Evolutionary conservation across 2,329 filamentous ascomycete genomes (phyloP).

Genomic region (Aquanectria penicillioides): DNA sequence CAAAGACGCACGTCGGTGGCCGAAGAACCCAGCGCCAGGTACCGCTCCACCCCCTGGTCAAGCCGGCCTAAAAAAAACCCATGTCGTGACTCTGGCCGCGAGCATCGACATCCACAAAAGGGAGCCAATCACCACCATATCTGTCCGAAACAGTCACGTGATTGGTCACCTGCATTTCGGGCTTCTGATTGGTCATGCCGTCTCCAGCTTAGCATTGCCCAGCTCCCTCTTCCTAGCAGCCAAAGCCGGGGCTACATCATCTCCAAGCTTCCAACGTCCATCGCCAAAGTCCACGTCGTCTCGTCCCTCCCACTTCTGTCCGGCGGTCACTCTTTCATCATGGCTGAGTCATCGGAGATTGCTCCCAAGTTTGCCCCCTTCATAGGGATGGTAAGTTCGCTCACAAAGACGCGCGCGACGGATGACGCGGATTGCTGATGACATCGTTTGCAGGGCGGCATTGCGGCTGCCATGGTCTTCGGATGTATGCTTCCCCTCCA

Average conservation of each 20-base stretch:
- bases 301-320: slow-evolving; percentile 28
- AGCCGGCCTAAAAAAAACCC: slow-evolving; percentile 7
- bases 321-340: slow-evolving; percentile 46
- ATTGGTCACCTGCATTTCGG: background rate
- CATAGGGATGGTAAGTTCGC: slow-evolving; percentile 80
- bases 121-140: slow-evolving; percentile 22
- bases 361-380: slow-evolving; percentile 87
- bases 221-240: slow-evolving; percentile 37
- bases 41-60: slow-evolving; percentile 23
- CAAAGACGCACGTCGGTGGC: slow-evolving; percentile 16
- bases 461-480: slow-evolving; percentile 85
- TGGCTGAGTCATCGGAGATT: slow-evolving; percentile 66
- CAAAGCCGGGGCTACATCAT: slow-evolving; percentile 43
- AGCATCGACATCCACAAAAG: slow-evolving; percentile 16
- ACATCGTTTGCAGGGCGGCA: slow-evolving; percentile 68
- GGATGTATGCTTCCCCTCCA: slow-evolving; percentile 69
- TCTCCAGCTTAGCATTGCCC: slow-evolving; percentile 28
- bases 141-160: slow-evolving; percentile 25
- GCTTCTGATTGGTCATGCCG: slow-evolving; percentile 31
- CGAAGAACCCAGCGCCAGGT: slow-evolving; percentile 19
- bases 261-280: slow-evolving; percentile 38
- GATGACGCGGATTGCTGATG: slow-evolving; percentile 38
- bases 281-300: slow-evolving; percentile 25
- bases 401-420: slow-evolving; percentile 10
- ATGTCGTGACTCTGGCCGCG: slow-evolving; percentile 12